Evolutionary conservation across 768 basidiomycete species (phyloP).

Genomic region (Tephrocybe sp.): DNA sequence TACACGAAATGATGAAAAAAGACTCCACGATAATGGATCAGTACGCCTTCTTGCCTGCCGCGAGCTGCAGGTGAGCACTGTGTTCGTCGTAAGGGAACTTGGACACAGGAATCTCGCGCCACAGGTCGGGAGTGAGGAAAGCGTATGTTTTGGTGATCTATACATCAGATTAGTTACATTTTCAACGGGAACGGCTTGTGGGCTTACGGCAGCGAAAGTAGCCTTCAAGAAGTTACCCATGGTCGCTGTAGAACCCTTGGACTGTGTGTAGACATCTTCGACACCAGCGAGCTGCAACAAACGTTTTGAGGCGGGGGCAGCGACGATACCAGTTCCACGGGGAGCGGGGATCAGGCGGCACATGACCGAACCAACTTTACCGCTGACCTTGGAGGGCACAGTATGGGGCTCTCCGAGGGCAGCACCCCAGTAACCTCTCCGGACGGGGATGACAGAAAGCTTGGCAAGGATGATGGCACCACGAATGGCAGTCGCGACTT

Average conservation of each 20-base stretch:
- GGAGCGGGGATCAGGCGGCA: conserved; percentile 98
- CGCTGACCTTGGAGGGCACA: conserved; percentile 96
- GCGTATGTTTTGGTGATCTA: conserved; percentile 98
- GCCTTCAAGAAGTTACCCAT: conserved; percentile 99
- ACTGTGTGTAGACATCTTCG: conserved; percentile 96
- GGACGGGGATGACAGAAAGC: conserved; percentile 95
- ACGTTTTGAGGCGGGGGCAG: conserved; percentile 96
- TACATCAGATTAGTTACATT: background rate
- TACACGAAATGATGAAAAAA: conserved; percentile 11
- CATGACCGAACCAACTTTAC: conserved; percentile 99
- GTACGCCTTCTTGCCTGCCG: conserved; percentile 78
- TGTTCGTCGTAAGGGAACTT: conserved; percentile 95
- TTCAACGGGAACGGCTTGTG: background rate
- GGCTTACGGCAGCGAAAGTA: conserved; percentile 83
- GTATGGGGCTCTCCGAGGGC: conserved; percentile 99
- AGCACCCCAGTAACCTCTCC: conserved; percentile 99
- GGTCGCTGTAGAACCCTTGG: conserved; percentile 97
- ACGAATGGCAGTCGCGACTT: conserved; percentile 99
- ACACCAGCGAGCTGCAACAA: conserved; percentile 97
- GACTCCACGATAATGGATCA: conserved; percentile 22
- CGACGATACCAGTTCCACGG: conserved; percentile 98
- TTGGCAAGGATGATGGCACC: conserved; percentile 99
- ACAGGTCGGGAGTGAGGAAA: conserved; percentile 97
- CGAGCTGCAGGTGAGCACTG: conserved; percentile 87
- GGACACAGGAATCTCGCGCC: conserved; percentile 90